A percentile compares a stretch with the other conserved stretches of the same genome.
Conservation (phyloP, 2,329 filamentous ascomycete genomes). For the Colletotrichum incanum region DNA sequence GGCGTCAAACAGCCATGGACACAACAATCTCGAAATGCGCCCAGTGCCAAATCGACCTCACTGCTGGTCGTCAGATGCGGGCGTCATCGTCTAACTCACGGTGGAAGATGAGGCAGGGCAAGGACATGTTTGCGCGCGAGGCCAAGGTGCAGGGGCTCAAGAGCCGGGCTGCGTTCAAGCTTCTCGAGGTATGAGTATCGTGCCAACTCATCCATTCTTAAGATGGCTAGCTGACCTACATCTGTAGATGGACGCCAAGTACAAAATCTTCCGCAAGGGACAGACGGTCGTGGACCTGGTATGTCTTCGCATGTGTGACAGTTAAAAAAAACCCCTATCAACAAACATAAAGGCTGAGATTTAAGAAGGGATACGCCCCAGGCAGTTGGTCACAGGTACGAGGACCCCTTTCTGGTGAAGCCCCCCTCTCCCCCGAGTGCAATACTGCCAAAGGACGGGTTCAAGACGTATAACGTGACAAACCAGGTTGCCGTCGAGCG, state of each 20-base stretch:
- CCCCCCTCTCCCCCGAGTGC: background rate
- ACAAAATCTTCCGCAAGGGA: slow-evolving; percentile 82
- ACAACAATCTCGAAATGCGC: background rate
- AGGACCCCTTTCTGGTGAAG: background rate
- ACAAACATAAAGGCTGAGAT: background rate
- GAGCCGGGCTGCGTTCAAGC: slow-evolving; percentile 93
- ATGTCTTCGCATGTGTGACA: slow-evolving; percentile 50
- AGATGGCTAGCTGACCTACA: slow-evolving; percentile 16
- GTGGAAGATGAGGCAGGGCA: slow-evolving; percentile 87
- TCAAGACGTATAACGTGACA: slow-evolving; percentile 22
- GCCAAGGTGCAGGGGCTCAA: slow-evolving; percentile 87
- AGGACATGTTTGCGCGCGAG: slow-evolving; percentile 80
- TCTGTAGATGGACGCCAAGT: slow-evolving; percentile 83
- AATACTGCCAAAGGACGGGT: background rate
- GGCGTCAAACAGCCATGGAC: background rate
- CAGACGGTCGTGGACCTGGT: slow-evolving; percentile 94
- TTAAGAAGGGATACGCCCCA: slow-evolving; percentile 80
- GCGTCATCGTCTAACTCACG: slow-evolving; percentile 75
- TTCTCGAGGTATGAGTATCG: slow-evolving; percentile 78
- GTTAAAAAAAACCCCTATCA: background rate
- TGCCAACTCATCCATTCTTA: background rate
- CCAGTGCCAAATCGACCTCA: background rate
- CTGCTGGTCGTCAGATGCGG: slow-evolving; percentile 13
- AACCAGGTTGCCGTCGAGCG: slow-evolving; percentile 83
- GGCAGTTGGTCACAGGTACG: slow-evolving; percentile 80